phyloP scores from a whole-genome alignment of 139 green algal genomes.

The Chlorella sorokiniana region DNA sequence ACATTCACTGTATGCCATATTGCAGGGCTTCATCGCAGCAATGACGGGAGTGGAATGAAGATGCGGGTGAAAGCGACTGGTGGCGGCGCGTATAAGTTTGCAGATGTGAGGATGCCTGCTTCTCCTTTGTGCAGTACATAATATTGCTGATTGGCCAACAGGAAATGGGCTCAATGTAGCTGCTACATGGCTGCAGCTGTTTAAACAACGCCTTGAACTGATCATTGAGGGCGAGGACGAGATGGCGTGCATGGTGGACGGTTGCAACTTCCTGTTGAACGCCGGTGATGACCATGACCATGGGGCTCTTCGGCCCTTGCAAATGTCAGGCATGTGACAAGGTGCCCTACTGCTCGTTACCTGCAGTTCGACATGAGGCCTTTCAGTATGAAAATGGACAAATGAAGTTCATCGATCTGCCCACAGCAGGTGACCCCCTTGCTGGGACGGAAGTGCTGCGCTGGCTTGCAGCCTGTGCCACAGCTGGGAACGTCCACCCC shows the following conservation, averaged over 20 bases:
- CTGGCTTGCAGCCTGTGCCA: neutral
- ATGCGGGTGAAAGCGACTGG: conserved; percentile 73
- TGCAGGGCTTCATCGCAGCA: conserved; percentile 73
- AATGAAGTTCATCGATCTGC: conserved; percentile 62
- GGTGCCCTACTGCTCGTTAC: neutral
- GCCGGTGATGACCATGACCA: conserved; percentile 35
- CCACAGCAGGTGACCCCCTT: conserved; percentile 1
- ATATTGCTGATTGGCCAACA: neutral
- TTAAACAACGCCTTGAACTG: conserved; percentile 86
- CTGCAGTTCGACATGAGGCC: conserved; percentile 88
- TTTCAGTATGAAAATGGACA: conserved; percentile 84
- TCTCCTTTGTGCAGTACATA: neutral
- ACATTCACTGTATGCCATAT: neutral
- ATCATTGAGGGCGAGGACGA: conserved; percentile 94
- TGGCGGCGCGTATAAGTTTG: conserved; percentile 89
- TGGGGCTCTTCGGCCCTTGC: neutral
- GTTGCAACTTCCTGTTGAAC: conserved; percentile 96
- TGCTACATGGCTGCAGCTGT: conserved; percentile 34
- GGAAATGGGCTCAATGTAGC: neutral
- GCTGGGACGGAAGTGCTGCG: neutral
- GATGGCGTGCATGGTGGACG: conserved; percentile 90
- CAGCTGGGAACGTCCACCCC: neutral
- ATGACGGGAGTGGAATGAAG: conserved; percentile 34
- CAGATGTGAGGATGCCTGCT: conserved; percentile 57
- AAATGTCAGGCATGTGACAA: neutral